These are phyloP conservation scores for Rhizoclosmatium sp. DNA, from an alignment of 192 early-diverging fungal genomes.

Conservation along the genomic window DNA sequence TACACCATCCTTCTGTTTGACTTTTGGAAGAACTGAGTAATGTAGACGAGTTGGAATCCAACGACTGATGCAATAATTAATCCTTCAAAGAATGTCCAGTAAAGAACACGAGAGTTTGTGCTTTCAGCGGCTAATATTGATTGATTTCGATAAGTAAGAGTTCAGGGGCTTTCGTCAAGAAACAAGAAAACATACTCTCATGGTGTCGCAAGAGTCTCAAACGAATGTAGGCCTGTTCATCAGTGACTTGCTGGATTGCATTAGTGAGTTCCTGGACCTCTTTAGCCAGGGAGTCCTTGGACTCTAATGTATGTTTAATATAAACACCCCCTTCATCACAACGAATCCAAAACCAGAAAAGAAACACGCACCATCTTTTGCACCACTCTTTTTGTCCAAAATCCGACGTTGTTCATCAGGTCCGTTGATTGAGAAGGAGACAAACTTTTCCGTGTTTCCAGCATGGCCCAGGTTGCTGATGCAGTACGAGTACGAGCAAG, in stretches of 20 bases:
- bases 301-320: neutral
- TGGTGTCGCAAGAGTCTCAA: conserved; percentile 14
- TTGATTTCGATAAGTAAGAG: neutral
- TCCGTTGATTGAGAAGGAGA: conserved; percentile 21
- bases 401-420: conserved; percentile 21
- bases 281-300: neutral
- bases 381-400: neutral
- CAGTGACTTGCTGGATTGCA: conserved; percentile 24
- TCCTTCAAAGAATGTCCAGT: conserved; percentile 29
- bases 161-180: neutral
- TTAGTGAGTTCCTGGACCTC: conserved; percentile 24
- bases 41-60: conserved; percentile 33
- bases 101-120: conserved; percentile 29
- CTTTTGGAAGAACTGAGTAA: conserved; percentile 30
- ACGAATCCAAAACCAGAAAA: neutral
- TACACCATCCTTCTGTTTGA: conserved; percentile 14
- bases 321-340: neutral
- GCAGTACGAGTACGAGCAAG: conserved; percentile 17
- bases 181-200: conserved; percentile 11
- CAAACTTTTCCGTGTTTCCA: conserved; percentile 12
- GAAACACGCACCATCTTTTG: neutral
- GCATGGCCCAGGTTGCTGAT: conserved; percentile 22
- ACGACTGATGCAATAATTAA: conserved; percentile 25
- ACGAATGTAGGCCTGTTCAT: conserved; percentile 32
- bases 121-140: conserved; percentile 16